These are phyloP conservation scores for Yamadazyma diddensiae DNA, from an alignment of 1,139 yeast genomes.

Conservation along the genomic window DNA sequence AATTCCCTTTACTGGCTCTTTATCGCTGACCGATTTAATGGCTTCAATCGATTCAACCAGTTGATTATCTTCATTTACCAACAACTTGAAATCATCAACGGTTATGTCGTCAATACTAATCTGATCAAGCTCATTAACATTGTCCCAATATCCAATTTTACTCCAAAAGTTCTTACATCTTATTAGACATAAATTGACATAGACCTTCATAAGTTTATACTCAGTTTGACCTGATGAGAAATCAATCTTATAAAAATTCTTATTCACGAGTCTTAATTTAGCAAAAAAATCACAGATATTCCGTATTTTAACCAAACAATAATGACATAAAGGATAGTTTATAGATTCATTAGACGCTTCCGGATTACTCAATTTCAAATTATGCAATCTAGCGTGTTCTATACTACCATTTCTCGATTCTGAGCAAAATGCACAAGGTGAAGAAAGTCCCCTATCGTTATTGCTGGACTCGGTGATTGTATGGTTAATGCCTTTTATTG, in stretches of 20 bases:
- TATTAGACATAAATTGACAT: constrained; percentile 27
- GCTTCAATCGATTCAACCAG: constrained; percentile 12
- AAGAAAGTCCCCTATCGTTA: constrained; percentile 55
- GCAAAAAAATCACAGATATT: constrained; percentile 78
- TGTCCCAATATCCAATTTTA: constrained; percentile 70
- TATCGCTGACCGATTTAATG: constrained; percentile 6
- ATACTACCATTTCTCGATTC: constrained; percentile 66
- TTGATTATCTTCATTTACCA: constrained; percentile 7
- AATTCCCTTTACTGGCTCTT: constrained; percentile 1
- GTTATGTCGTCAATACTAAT: constrained; percentile 28
- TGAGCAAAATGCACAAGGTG: constrained; percentile 81
- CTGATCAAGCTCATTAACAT: constrained; percentile 29
- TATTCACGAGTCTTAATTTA: constrained; percentile 62
- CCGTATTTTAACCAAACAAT: constrained; percentile 76
- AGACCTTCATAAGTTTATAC: constrained; percentile 24
- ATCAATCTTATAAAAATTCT: constrained; percentile 35
- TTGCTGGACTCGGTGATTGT: constrained; percentile 43
- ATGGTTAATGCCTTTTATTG: constrained; percentile 82
- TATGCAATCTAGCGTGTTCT: constrained; percentile 76
- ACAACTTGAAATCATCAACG: constrained; percentile 20
- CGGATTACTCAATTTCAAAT: constrained; percentile 45
- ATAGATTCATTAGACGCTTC: constrained; percentile 25
- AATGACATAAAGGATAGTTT: constrained; percentile 75
- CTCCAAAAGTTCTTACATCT: constrained; percentile 69
- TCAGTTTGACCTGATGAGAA: constrained; percentile 16